Base-by-base conservation (phyloP, 1,139 yeast species). In the Nakaseomyces sp. region DNA sequence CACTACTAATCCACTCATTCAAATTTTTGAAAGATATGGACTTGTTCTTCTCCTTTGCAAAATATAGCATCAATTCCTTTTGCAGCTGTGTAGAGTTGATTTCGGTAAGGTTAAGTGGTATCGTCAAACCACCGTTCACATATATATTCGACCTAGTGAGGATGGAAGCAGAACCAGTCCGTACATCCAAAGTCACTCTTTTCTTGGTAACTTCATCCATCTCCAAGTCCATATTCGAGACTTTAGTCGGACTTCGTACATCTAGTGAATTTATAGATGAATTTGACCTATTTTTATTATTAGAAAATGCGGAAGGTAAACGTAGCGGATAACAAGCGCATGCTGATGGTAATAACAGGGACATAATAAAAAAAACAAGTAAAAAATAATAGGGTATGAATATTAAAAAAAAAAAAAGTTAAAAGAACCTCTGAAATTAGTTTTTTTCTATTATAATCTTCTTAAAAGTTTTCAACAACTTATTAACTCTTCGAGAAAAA, bases 141-240 rank as follows among this genome's bases (percentile, higher is more conserved):
- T 77, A 72, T 1, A 82, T 69, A 44, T 77, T 66, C 13, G 88
- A 80, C 51, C 78, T 73, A 42, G 72, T 69, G 13, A 79, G 66
- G 2, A 74, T 67, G 3, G 79, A 65, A 0, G 86, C 77, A 1
- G 85, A 74, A 10, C 91, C 91, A 1, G 86, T 79, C 47, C 89
- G 68, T 37, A 73, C 74, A 47, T 74, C 77, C 48, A 81, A 64
- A n/a, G 55, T 49, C 16, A 51, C 42, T 40, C 55, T 52, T 40
- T 53, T 50, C 37, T 46, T 54, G 5, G 49, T 42, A 3, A 52
- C 42, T 10, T 50, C 56, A 42, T 56, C 57, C 22, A 49, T 24
- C 13, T 44, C 15, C 19, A 15, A 22, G 7, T 28, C 41, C 26
- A 9, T 44, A 42, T 8, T 9, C 16, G n/a, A 7, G n/a, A 31